Percentiles rank a stretch among this genome's conserved stretches.
Conservation (phyloP, 2,329 filamentous ascomycete genomes). For the Arthrocladium fulminans region DNA sequence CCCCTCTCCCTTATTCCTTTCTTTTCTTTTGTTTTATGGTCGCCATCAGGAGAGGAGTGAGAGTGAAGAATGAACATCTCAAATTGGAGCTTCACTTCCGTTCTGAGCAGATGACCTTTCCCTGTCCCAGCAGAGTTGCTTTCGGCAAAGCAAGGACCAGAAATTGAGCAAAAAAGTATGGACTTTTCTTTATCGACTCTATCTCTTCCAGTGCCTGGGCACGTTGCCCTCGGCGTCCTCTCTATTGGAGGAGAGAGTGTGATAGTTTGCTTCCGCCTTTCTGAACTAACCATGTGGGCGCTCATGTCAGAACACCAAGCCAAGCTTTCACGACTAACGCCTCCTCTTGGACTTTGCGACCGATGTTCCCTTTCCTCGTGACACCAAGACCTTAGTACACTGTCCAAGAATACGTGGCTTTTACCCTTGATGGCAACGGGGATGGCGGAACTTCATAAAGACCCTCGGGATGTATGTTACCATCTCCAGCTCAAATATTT, state of each 20-base stretch:
- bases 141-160: slow-evolving; percentile 19
- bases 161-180: not conserved
- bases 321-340: not conserved
- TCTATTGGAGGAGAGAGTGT: not conserved
- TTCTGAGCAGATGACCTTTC: too few species aligned
- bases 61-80: too few species aligned
- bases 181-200: not conserved
- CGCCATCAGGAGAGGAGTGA: too few species aligned
- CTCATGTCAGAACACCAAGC: too few species aligned
- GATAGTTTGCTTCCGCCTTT: too few species aligned
- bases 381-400: not conserved
- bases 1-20: too few species aligned
- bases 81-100: too few species aligned
- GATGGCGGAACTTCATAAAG: not conserved
- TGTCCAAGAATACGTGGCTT: not conserved
- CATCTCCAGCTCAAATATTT: not conserved
- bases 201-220: not conserved
- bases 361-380: not conserved
- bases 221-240: not conserved
- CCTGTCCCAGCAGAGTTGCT: slow-evolving; percentile 22
- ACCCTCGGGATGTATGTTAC: not conserved
- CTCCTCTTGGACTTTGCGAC: not conserved
- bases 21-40: too few species aligned
- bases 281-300: too few species aligned
- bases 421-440: not conserved